Conservation (phyloP, 73 alveolate species). For the Paramecium caudatum region DNA sequence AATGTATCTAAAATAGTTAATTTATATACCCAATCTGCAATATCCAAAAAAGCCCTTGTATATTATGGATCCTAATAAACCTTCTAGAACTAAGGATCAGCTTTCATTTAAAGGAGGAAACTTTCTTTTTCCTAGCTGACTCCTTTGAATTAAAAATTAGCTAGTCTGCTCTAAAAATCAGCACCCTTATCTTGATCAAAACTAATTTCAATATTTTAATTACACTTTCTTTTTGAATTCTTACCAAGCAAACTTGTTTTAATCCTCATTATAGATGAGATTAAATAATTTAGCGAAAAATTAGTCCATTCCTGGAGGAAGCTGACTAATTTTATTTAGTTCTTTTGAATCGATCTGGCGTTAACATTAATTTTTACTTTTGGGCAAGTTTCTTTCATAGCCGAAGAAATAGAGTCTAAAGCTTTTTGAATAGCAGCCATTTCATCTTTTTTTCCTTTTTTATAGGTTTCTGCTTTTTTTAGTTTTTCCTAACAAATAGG, state of each 20-base stretch:
- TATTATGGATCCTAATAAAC: constrained; percentile 28
- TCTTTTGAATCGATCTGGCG: background rate
- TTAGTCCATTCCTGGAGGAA: constrained; percentile 57
- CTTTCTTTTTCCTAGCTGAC: constrained; percentile 37
- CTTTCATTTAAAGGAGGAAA: constrained; percentile 4
- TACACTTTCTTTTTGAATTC: constrained; percentile 41
- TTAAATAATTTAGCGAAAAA: background rate
- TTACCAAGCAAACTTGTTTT: constrained; percentile 7
- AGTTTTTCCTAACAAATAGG: background rate
- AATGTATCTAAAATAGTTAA: background rate
- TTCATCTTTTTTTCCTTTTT: constrained; percentile 63
- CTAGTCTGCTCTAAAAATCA: constrained; percentile 55
- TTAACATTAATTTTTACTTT: background rate
- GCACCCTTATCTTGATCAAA: constrained; percentile 45
- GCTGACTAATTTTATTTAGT: constrained; percentile 7
- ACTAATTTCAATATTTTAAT: background rate
- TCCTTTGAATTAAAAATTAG: constrained; percentile 60
- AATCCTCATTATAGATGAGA: constrained; percentile 31
- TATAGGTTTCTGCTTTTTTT: constrained; percentile 60
- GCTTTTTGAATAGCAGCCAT: constrained; percentile 43
- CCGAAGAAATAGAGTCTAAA: background rate
- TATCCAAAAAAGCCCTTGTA: constrained; percentile 43
- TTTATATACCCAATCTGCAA: constrained; percentile 62
- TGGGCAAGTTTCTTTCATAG: constrained; percentile 65
- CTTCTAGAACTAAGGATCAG: constrained; percentile 40